phyloP scores from a whole-genome alignment of 2,329 filamentous ascomycete genomes.

The Calonectria crousiana region DNA sequence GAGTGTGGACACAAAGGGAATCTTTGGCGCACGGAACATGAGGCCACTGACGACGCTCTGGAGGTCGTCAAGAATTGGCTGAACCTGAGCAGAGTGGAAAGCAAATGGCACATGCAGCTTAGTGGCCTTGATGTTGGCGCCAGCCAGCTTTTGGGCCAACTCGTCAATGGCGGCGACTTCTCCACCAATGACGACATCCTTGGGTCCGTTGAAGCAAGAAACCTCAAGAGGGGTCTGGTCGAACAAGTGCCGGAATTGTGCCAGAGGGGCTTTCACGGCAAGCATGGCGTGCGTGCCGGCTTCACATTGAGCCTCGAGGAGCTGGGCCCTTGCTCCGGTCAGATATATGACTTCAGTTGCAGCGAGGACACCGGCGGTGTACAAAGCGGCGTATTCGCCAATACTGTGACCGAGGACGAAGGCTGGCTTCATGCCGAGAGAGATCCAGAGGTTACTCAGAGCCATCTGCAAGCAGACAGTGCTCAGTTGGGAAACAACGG shows the following conservation, averaged over 20 bases:
- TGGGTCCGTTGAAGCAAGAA: conserved; percentile 73
- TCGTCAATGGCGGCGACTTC: conserved; percentile 10
- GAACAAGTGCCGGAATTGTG: conserved; percentile 23
- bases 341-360: conserved; percentile 71
- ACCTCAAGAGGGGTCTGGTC: conserved; percentile 46
- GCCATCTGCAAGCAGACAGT: conserved; percentile 52
- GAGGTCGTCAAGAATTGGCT: conserved; percentile 61
- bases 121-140: conserved; percentile 44
- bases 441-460: conserved; percentile 49
- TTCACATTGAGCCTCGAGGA: conserved; percentile 67
- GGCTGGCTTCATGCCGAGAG: conserved; percentile 52
- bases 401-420: conserved; percentile 62
- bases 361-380: conserved; percentile 72
- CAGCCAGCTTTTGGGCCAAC: neutral
- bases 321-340: conserved; percentile 68
- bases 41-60: conserved; percentile 37
- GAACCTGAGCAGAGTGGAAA: conserved; percentile 52
- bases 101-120: conserved; percentile 49
- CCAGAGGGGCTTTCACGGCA: conserved; percentile 34
- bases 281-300: conserved; percentile 48
- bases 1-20: conserved; percentile 20
- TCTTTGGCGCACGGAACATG: neutral
- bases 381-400: conserved; percentile 56
- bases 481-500: conserved; percentile 51
- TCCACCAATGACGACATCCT: conserved; percentile 64